Percentiles rank a stretch among this genome's conserved stretches.
phyloP scores from a whole-genome alignment of 2,329 filamentous ascomycete genomes.

The Pestalotiopsis sp. region DNA sequence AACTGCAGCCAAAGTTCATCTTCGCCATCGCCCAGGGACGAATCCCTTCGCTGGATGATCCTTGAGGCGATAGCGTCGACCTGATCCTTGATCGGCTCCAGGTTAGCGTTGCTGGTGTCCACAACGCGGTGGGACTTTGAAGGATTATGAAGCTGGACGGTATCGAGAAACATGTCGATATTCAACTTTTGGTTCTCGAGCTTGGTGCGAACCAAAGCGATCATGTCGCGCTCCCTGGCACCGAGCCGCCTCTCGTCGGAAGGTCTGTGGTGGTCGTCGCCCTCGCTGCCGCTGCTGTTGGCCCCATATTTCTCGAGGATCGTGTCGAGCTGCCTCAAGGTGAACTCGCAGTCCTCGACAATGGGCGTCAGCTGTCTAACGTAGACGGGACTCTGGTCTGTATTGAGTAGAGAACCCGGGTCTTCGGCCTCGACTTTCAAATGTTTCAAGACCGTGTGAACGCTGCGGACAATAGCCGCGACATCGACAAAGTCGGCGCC shows the following conservation, averaged over 20 bases:
- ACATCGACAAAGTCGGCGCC: slow-evolving; percentile 52
- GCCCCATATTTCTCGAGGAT: slow-evolving; percentile 50
- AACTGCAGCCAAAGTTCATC: slow-evolving; percentile 61
- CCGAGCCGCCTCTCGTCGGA: slow-evolving; percentile 27
- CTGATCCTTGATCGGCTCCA: slow-evolving; percentile 61
- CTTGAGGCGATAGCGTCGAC: slow-evolving; percentile 58
- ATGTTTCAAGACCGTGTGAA: slow-evolving; percentile 59
- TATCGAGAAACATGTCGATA: slow-evolving; percentile 59
- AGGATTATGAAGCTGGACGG: slow-evolving; percentile 54
- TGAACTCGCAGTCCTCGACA: slow-evolving; percentile 56
- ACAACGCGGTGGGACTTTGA: slow-evolving; percentile 38
- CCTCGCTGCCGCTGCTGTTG: slow-evolving; percentile 19
- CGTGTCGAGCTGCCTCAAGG: slow-evolving; percentile 55
- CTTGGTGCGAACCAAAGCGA: slow-evolving; percentile 45
- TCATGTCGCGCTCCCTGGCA: slow-evolving; percentile 38
- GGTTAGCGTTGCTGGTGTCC: slow-evolving; percentile 39
- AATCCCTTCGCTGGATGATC: slow-evolving; percentile 46
- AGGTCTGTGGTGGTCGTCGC: slow-evolving; percentile 20
- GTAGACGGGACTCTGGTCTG: slow-evolving; percentile 42
- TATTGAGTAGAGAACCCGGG: slow-evolving; percentile 56
- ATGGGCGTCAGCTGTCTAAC: slow-evolving; percentile 51
- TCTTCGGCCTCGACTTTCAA: slow-evolving; percentile 60
- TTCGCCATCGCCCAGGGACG: slow-evolving; percentile 40
- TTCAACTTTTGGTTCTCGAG: slow-evolving; percentile 54
- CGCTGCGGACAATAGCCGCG: slow-evolving; percentile 49